Percentiles rank a stretch among this genome's conserved stretches.
phyloP scores from a whole-genome alignment of 2,329 filamentous ascomycete genomes.

The Epichloe amarillans region DNA sequence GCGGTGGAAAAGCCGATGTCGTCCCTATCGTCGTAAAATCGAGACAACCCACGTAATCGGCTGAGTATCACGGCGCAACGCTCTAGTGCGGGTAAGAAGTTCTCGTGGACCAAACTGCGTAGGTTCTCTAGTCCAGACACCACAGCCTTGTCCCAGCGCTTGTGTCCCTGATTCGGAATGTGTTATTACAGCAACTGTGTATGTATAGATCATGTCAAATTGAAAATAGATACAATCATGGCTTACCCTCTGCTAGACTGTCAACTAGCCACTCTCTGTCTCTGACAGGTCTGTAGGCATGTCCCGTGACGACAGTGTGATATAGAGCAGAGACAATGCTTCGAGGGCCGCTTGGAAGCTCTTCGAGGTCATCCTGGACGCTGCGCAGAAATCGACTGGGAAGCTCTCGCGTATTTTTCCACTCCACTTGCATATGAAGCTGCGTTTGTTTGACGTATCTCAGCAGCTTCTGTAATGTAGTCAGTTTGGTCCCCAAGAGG shows the following conservation, averaged over 20 bases:
- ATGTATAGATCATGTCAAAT: neutral
- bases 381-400: constrained; percentile 65
- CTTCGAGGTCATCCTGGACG: constrained; percentile 61
- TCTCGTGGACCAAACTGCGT: constrained; percentile 68
- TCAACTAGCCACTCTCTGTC: constrained; percentile 87
- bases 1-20: constrained; percentile 52
- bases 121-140: constrained; percentile 64
- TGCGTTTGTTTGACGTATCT: constrained; percentile 75
- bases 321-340: constrained; percentile 65
- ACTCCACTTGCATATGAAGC: constrained; percentile 66
- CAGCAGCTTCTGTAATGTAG: constrained; percentile 73
- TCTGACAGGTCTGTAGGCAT: constrained; percentile 59
- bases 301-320: constrained; percentile 72
- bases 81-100: constrained; percentile 78
- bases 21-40: constrained; percentile 56
- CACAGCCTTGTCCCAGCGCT: constrained; percentile 87
- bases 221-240: constrained; percentile 10
- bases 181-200: neutral
- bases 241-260: constrained; percentile 60
- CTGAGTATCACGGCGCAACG: constrained; percentile 70
- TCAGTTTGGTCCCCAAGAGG: constrained; percentile 73
- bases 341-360: constrained; percentile 39
- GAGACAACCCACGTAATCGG: constrained; percentile 69
- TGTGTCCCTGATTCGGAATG: constrained; percentile 52
- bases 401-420: constrained; percentile 69